Evolutionary conservation across 176 grass and related monocot genomes (phyloP), one percentile per base, ranked within the genome.

Genomic region (Ananas comosus): DNA sequence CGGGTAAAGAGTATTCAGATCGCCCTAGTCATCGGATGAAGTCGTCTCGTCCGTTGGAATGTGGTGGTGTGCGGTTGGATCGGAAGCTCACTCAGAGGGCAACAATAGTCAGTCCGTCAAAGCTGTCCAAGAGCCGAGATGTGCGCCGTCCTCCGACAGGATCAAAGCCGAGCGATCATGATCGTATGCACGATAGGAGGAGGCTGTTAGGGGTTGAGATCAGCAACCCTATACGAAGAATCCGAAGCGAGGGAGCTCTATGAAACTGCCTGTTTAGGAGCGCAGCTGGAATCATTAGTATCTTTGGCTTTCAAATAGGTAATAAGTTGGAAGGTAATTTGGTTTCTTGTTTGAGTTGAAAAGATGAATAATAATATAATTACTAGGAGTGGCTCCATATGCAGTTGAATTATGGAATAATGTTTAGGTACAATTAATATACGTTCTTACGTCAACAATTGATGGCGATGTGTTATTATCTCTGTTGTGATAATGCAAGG

Each of bases 1-100:
- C 86, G 29, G 85, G 74, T 66, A 97, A 97, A 68, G 94, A 97
- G n/a, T 77, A 42, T 21, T 68, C 51, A 48, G 47, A 54, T 27
- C 70, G 28, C 12, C 28, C 51, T 24, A 17, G 19, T 47, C 72
- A 69, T 51, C 74, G 70, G 12, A 19, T 56, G 14, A 57, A 65
- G 12, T 59, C 74, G 16, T 50, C 74, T 51, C 73, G 72, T 50
- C 51, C 50, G 53, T 64, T 49, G 0, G 73, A 71, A 14, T 63
- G 51, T 17, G 49, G 74, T 13, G 49, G 74, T 18, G 49, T 72
- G 11, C 76, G 68, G 53, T 64, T 63, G 17, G 68, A 81, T 21
- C 28, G 33, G 33, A 76, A 58, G 47, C n/a, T 64, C 19, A 64
- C 67, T 7, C 66, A 51, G 12, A 64, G 25, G 22, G 51, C 64